Conservation (phyloP, 805 yeast genomes). For the Priceomyces melissophilus region DNA sequence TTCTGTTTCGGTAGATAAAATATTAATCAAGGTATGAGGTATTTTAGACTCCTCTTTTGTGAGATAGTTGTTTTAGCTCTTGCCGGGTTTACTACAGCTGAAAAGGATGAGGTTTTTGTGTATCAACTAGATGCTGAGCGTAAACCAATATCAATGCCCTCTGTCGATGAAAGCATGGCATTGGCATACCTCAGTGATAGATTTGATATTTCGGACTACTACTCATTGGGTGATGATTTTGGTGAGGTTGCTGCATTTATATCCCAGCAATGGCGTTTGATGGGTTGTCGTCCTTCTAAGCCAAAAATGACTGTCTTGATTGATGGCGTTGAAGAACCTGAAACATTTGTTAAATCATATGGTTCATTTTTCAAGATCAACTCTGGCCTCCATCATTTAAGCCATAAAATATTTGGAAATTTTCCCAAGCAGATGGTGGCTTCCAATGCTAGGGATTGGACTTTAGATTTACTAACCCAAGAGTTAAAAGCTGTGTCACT, state of each 20-base stretch:
- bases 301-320: constrained; percentile 37
- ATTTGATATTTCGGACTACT: constrained; percentile 37
- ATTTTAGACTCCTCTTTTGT: too few species aligned
- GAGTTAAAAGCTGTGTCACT: constrained; percentile 21
- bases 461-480: constrained; percentile 18
- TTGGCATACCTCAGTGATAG: constrained; percentile 44
- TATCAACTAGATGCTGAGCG: constrained; percentile 7
- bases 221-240: constrained; percentile 28
- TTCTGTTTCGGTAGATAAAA: too few species aligned
- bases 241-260: constrained; percentile 22
- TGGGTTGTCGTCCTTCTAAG: constrained; percentile 4
- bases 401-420: constrained; percentile 10
- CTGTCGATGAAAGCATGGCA: constrained; percentile 22
- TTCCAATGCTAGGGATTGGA: constrained; percentile 4
- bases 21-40: too few species aligned
- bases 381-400: constrained; percentile 1
- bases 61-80: neutral
- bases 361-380: constrained; percentile 20
- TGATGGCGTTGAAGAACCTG: constrained; percentile 35
- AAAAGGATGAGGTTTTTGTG: constrained; percentile 4
- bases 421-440: constrained; percentile 17
- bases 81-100: constrained; percentile 3
- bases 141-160: neutral
- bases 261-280: constrained; percentile 11
- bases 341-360: constrained; percentile 18